These are phyloP conservation scores for Aspergillus carbonarius DNA, from an alignment of 2,329 filamentous ascomycete species.

Conservation along the genomic window DNA sequence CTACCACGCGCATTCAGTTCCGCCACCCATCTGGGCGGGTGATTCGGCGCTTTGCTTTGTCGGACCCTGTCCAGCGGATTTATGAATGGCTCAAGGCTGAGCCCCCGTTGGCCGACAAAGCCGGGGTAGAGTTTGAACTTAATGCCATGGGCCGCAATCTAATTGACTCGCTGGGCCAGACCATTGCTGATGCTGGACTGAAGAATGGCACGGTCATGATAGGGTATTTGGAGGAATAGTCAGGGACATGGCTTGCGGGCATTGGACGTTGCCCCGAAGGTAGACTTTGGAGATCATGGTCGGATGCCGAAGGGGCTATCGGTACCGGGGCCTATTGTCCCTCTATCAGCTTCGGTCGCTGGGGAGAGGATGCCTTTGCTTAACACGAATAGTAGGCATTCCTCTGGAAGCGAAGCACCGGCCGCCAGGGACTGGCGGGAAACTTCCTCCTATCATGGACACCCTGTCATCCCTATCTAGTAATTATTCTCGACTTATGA, in stretches of 20 bases:
- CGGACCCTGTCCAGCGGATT: constrained; percentile 75
- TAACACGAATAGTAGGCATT: background rate
- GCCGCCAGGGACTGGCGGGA: background rate
- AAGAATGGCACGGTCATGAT: constrained; percentile 96
- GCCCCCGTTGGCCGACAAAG: constrained; percentile 75
- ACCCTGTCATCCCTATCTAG: background rate
- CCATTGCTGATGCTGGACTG: constrained; percentile 76
- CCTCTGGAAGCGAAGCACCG: background rate
- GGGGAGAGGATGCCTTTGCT: background rate
- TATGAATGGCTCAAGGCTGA: constrained; percentile 94
- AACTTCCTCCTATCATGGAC: background rate
- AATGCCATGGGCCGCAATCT: constrained; percentile 86
- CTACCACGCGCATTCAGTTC: constrained; percentile 88
- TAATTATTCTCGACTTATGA: background rate
- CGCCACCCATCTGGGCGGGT: constrained; percentile 79
- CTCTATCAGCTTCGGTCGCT: background rate
- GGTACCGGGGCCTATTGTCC: background rate
- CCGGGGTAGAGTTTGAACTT: constrained; percentile 78
- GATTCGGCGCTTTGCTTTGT: constrained; percentile 77
- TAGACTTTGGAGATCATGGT: background rate
- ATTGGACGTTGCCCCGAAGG: background rate
- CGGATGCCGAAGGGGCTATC: background rate
- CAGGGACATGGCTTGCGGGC: background rate
- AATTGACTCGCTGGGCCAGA: constrained; percentile 69
- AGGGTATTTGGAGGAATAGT: constrained; percentile 69